phyloP scores from a whole-genome alignment of 2,329 filamentous ascomycete genomes.

The Simplicillium aogashimaense region DNA sequence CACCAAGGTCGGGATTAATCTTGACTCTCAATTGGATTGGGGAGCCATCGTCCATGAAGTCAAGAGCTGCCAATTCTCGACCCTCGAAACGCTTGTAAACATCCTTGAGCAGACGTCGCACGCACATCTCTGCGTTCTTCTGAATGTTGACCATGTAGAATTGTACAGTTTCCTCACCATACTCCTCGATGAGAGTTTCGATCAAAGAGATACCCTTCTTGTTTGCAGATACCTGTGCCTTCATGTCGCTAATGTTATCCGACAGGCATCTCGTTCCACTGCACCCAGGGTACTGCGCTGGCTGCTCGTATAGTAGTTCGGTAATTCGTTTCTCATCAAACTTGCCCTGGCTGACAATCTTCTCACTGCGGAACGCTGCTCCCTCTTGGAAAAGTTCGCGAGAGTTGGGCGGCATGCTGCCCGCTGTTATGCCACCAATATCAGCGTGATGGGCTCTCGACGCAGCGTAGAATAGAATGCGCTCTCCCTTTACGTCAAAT shows the following conservation, averaged over 20 bases:
- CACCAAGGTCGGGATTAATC: slow-evolving; percentile 65
- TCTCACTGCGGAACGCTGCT: slow-evolving; percentile 52
- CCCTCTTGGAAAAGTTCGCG: slow-evolving; percentile 54
- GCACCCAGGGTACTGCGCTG: slow-evolving; percentile 64
- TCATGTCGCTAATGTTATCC: slow-evolving; percentile 75
- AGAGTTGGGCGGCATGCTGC: slow-evolving; percentile 71
- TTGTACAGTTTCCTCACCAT: slow-evolving; percentile 66
- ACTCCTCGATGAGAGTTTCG: slow-evolving; percentile 63
- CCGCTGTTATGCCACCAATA: slow-evolving; percentile 71
- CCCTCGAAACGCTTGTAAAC: slow-evolving; percentile 63
- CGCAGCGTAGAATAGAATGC: slow-evolving; percentile 75
- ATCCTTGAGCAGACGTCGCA: slow-evolving; percentile 61
- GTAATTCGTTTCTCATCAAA: slow-evolving; percentile 72
- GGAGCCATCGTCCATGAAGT: slow-evolving; percentile 78
- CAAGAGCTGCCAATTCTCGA: slow-evolving; percentile 58
- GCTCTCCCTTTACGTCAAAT: slow-evolving; percentile 52
- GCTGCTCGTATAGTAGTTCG: slow-evolving; percentile 62
- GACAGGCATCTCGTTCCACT: slow-evolving; percentile 68
- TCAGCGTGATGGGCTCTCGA: slow-evolving; percentile 78
- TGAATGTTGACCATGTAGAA: slow-evolving; percentile 81
- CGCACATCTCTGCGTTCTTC: slow-evolving; percentile 66
- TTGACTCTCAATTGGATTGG: slow-evolving; percentile 66
- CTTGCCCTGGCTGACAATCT: slow-evolving; percentile 64
- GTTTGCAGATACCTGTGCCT: slow-evolving; percentile 76
- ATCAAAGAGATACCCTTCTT: slow-evolving; percentile 81